Conservation (phyloP, 2,329 filamentous ascomycete genomes). For the Rhynchosporium graminicola region DNA sequence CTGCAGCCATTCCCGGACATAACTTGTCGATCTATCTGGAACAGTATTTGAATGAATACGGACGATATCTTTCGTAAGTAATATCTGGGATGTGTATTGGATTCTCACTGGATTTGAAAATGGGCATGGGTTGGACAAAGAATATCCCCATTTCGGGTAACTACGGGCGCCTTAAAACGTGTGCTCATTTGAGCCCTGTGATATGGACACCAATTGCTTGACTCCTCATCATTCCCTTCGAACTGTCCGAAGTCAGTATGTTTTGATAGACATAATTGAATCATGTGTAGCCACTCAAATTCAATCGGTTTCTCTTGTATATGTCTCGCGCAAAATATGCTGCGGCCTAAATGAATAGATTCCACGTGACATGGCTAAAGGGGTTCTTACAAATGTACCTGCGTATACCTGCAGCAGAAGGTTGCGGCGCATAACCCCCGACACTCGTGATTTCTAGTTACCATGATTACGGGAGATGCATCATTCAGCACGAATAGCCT, state of each 20-base stretch:
- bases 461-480: conserved; percentile 20
- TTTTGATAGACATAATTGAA: background rate
- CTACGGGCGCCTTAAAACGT: background rate
- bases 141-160: conserved; percentile 8
- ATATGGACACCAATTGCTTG: conserved; percentile 4
- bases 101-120: conserved; percentile 1
- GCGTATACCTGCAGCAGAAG: background rate
- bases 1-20: conserved; percentile 46
- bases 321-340: background rate
- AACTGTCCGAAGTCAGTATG: background rate
- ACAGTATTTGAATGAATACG: conserved; percentile 51
- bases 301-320: too few species aligned
- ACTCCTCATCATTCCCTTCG: background rate
- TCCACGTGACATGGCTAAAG: background rate
- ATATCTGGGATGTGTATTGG: background rate
- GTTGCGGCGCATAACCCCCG: background rate
- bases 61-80: conserved; percentile 38
- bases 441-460: background rate
- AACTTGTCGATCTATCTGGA: conserved; percentile 48
- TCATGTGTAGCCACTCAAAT: background rate
- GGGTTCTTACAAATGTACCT: background rate
- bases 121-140: background rate
- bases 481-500: background rate
- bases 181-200: background rate
- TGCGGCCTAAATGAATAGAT: background rate